phyloP scores from a whole-genome alignment of 306 rosid species.

The Prunus kanzakura region DNA sequence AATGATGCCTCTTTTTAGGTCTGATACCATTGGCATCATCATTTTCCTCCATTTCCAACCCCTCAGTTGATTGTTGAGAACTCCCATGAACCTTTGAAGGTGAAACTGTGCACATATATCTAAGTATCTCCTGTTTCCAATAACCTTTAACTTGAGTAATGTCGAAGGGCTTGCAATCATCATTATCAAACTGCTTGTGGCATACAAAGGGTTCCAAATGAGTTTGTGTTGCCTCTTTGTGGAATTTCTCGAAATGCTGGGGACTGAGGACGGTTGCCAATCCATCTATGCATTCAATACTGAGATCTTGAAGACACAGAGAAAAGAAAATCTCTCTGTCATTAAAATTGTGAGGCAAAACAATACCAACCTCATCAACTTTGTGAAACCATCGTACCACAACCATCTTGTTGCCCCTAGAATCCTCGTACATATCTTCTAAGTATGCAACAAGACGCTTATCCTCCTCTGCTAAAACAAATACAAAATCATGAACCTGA shows the following conservation, averaged over 20 bases:
- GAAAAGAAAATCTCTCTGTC: slow-evolving; percentile 95
- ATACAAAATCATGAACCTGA: slow-evolving; percentile 80
- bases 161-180: slow-evolving; percentile 65
- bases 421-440: slow-evolving; percentile 93
- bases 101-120: slow-evolving; percentile 42
- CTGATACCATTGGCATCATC: slow-evolving; percentile 27
- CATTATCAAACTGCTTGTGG: slow-evolving; percentile 57
- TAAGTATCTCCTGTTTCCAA: slow-evolving; percentile 80
- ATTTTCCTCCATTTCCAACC: slow-evolving; percentile 39
- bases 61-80: slow-evolving; percentile 42
- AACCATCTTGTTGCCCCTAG: slow-evolving; percentile 89
- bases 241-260: slow-evolving; percentile 60
- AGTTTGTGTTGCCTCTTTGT: slow-evolving; percentile 47
- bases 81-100: slow-evolving; percentile 40
- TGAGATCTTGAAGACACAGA: slow-evolving; percentile 95
- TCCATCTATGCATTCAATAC: slow-evolving; percentile 97
- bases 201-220: slow-evolving; percentile 64
- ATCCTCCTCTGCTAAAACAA: slow-evolving; percentile 84
- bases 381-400: slow-evolving; percentile 98
- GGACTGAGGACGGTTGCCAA: slow-evolving; percentile 83
- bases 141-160: slow-evolving; percentile 79
- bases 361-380: slow-evolving; percentile 93
- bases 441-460: slow-evolving; percentile 86
- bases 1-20: slow-evolving; percentile 57
- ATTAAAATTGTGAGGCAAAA: slow-evolving; percentile 74